Evolutionary conservation across 768 basidiomycete species (phyloP).

Genomic region (Hygrocybe coccinea): DNA sequence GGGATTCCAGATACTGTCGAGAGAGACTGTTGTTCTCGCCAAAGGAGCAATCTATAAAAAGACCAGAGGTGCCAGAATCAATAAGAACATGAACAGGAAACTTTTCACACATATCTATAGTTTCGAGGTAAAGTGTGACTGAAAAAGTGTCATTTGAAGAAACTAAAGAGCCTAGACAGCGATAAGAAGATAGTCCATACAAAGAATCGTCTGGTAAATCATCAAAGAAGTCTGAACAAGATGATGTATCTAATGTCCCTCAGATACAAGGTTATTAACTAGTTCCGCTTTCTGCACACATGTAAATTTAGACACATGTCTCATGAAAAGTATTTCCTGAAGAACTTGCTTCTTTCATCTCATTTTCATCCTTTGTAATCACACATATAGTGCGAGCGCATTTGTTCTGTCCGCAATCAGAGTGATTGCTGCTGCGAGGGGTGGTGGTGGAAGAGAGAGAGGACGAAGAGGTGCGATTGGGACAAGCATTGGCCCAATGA

Average conservation of each 20-base stretch:
- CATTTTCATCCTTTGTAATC: background rate
- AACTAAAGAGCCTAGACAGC: no score
- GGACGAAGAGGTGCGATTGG: background rate
- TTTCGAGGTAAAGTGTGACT: no score
- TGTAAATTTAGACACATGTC: background rate
- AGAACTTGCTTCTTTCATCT: background rate
- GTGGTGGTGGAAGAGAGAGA: background rate
- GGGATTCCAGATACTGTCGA: background rate
- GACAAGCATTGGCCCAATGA: background rate
- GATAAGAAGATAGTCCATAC: no score
- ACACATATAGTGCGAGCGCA: background rate
- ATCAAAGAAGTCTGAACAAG: no score
- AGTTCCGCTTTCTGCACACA: background rate
- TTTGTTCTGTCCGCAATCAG: background rate
- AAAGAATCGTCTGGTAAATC: no score
- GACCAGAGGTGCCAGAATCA: background rate
- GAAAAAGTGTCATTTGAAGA: no score
- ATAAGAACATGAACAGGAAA: background rate
- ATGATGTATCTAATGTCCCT: no score
- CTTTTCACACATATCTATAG: background rate
- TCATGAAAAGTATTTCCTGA: background rate
- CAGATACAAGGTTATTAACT: no score
- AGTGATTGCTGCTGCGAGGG: background rate
- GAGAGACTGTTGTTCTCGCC: background rate
- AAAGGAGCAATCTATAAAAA: background rate